These are phyloP conservation scores for Cladobotryum protrusum DNA, from an alignment of 2,329 filamentous ascomycete species.

Conservation along the genomic window DNA sequence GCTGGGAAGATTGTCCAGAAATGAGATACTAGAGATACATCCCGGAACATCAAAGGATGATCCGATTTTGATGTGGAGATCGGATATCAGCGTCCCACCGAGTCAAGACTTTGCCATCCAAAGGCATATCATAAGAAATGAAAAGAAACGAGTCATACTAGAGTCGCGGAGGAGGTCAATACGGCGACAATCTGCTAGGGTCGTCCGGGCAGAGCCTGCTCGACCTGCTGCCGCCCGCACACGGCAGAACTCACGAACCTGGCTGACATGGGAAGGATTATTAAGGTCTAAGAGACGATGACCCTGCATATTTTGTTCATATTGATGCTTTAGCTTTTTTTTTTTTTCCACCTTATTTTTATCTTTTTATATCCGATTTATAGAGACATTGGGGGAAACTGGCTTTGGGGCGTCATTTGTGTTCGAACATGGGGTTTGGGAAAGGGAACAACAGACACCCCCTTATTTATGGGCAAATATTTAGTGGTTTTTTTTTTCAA, in stretches of 20 bases:
- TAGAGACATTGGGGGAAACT: neutral
- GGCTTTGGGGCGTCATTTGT: neutral
- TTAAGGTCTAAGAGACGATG: constrained; percentile 21
- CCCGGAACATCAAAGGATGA: constrained; percentile 35
- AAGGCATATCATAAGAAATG: constrained; percentile 18
- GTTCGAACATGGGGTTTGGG: too few species aligned
- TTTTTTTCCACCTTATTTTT: neutral
- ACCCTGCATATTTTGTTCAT: neutral
- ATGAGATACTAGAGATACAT: constrained; percentile 33
- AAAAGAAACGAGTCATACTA: neutral
- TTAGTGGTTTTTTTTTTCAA: neutral
- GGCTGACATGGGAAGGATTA: constrained; percentile 18
- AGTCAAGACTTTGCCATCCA: constrained; percentile 34
- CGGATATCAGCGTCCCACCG: constrained; percentile 27
- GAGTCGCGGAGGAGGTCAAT: neutral
- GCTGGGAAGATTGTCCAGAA: constrained; percentile 18
- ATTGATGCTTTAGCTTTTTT: neutral
- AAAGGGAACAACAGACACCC: neutral
- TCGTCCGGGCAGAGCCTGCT: constrained; percentile 19
- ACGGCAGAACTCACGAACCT: constrained; percentile 8
- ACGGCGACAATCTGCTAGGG: constrained; percentile 11
- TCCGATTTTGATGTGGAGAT: constrained; percentile 27
- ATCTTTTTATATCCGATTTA: neutral
- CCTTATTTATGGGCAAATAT: neutral
- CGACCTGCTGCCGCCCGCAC: constrained; percentile 12